A percentile compares a stretch with the other conserved stretches of the same genome.
Evolutionary conservation across 2,329 filamentous ascomycete genomes (phyloP).

Genomic region (Ceratocystis cubensis): DNA sequence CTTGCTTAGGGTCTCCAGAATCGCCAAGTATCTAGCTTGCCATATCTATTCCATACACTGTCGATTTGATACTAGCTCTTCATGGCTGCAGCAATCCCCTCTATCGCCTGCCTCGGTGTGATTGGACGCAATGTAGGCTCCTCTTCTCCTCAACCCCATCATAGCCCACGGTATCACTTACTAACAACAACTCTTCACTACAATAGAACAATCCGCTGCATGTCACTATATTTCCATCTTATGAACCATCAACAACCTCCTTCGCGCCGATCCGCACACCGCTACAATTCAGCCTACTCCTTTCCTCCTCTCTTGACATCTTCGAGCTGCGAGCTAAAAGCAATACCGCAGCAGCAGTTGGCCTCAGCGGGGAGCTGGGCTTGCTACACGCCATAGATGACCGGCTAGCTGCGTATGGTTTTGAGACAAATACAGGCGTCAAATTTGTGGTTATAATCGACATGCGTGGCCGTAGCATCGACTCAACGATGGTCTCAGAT

Average conservation of each 20-base stretch:
- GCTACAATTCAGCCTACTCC: conserved; percentile 84
- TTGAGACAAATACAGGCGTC: conserved; percentile 89
- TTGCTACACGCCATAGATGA: conserved; percentile 90
- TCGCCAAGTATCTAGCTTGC: not conserved
- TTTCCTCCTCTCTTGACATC: conserved; percentile 84
- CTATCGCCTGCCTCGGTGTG: conserved; percentile 83
- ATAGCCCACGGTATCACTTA: not conserved
- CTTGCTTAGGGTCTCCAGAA: no score
- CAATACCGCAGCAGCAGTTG: conserved; percentile 45
- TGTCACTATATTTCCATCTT: conserved; percentile 74
- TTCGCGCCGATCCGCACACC: conserved; percentile 50
- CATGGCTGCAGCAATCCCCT: conserved; percentile 55
- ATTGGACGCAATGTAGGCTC: conserved; percentile 75
- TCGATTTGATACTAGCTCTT: conserved; percentile 16
- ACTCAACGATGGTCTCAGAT: conserved; percentile 23
- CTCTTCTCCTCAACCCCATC: not conserved
- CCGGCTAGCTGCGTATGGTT: conserved; percentile 84
- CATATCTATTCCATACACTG: not conserved
- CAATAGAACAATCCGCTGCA: conserved; percentile 91
- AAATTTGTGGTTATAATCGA: conserved; percentile 86
- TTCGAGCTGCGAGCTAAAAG: conserved; percentile 74
- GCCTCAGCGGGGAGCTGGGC: conserved; percentile 70
- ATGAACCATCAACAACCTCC: conserved; percentile 44
- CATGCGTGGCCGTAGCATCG: conserved; percentile 59
- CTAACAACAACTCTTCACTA: conserved; percentile 12